phyloP scores from a whole-genome alignment of 2,329 filamentous ascomycete genomes.

The Pseudocercospora eumusae region DNA sequence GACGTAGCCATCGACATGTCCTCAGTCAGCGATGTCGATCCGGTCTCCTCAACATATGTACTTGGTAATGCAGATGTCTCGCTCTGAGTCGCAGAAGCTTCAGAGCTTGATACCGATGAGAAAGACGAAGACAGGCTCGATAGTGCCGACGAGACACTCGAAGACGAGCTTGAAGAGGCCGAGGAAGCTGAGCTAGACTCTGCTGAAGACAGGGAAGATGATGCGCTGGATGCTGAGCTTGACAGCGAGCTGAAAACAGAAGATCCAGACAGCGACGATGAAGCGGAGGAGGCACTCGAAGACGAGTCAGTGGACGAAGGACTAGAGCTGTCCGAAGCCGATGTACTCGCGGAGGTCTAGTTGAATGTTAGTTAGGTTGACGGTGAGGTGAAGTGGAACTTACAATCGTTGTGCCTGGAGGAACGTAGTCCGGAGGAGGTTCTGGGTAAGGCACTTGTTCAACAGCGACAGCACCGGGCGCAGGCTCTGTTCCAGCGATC shows the following conservation, averaged over 20 bases:
- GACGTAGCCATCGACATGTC: not conserved
- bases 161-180: not conserved
- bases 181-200: not conserved
- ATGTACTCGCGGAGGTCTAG: not conserved
- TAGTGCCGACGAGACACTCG: not conserved
- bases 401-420: not conserved
- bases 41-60: not conserved
- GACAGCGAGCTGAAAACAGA: not conserved
- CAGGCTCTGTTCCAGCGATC: conserved; percentile 11
- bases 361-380: not conserved
- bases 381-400: not conserved
- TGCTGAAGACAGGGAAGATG: conserved; percentile 2
- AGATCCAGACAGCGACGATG: not conserved
- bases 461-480: conserved; percentile 12
- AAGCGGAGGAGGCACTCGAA: not conserved
- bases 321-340: not conserved
- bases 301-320: not conserved
- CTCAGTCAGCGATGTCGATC: not conserved
- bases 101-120: not conserved
- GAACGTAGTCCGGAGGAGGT: conserved; percentile 12
- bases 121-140: conserved; percentile 1
- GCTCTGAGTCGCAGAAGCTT: not conserved
- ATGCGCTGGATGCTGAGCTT: not conserved
- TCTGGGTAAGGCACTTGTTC: conserved; percentile 5
- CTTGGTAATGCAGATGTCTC: not conserved